phyloP scores from a whole-genome alignment of 331 rosid species.

The Acacia pycnantha region DNA sequence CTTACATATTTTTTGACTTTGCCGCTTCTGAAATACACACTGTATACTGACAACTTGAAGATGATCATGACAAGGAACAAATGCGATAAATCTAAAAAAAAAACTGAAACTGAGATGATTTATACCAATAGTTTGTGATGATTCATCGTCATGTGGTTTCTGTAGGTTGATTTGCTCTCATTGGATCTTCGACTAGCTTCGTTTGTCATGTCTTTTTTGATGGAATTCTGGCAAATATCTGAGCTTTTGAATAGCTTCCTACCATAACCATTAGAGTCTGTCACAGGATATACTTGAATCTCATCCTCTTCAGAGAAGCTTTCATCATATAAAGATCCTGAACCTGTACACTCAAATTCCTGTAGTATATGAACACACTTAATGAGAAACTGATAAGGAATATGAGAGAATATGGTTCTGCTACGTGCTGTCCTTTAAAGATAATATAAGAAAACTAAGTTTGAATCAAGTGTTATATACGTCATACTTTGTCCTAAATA shows the following conservation, averaged over 20 bases:
- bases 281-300: slow-evolving; percentile 40
- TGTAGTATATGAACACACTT: slow-evolving; percentile 27
- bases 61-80: slow-evolving; percentile 20
- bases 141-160: slow-evolving; percentile 44
- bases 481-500: no score
- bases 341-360: slow-evolving; percentile 63
- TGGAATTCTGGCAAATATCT: slow-evolving; percentile 53
- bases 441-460: no score
- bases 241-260: slow-evolving; percentile 72
- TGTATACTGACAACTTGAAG: slow-evolving; percentile 33
- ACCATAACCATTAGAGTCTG: slow-evolving; percentile 37
- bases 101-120: not conserved
- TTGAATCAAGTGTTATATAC: no score
- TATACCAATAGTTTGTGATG: slow-evolving; percentile 44
- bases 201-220: slow-evolving; percentile 33
- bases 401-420: not conserved
- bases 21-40: slow-evolving; percentile 30
- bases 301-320: slow-evolving; percentile 48
- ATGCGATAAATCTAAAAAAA: slow-evolving; percentile 30
- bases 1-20: slow-evolving; percentile 25
- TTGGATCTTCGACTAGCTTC: slow-evolving; percentile 56
- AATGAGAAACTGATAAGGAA: not conserved
- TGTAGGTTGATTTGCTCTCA: slow-evolving; percentile 51
- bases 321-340: slow-evolving; percentile 50
- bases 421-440: not conserved